Evolutionary conservation across 2,329 filamentous ascomycete species (phyloP), one percentile per base, ranked within the genome.

Genomic region (Fusarium sp.): DNA sequence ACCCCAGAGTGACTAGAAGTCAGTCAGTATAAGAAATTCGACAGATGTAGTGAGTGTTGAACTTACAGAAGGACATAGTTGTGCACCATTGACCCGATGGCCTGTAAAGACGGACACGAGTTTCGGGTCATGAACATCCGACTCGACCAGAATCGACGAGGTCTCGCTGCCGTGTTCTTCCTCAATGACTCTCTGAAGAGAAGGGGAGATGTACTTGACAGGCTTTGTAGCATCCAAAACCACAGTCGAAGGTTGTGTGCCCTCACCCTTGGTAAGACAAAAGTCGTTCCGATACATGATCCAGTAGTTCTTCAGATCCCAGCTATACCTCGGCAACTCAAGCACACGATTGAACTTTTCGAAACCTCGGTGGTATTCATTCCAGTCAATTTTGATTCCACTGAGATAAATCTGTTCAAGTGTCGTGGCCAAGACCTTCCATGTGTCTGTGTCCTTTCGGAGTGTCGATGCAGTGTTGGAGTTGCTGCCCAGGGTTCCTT

Each of bases 251-350:
- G 29, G 11, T 10, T 67, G 64, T 13, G 38, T n/a, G 4, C 59
- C 34, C 13, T 82, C 61, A 86, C 87, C 44, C 82, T 93, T 93
- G 65, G 85, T 88, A 36, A 93, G 81, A 20, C 85, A 87, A 88
- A 90, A 93, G 77, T 93, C 89, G 66, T 91, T 90, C 67, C 84
- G 79, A 74, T 88, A 89, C 72, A 84, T 82, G 42, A 88, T 82
- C 86, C 87, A 89, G 76, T 93, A 93, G 69, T 87, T 90, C 82
- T 92, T 92, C 72, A 88, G 82, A 73, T 93, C 89, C 80, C 91
- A 94, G 0, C 84, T 84, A 76, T 93, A 94, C 1, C 86, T 85
- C 0, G 91, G 91, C 0, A 93, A 80, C 6, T 86, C 81, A 6
- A 92, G 79, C 9, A 93, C 82, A 4, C 78, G 78, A 3, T 81